Base-by-base conservation (phyloP, 129 eudicot species). In the Heracleum sosnowskyi region DNA sequence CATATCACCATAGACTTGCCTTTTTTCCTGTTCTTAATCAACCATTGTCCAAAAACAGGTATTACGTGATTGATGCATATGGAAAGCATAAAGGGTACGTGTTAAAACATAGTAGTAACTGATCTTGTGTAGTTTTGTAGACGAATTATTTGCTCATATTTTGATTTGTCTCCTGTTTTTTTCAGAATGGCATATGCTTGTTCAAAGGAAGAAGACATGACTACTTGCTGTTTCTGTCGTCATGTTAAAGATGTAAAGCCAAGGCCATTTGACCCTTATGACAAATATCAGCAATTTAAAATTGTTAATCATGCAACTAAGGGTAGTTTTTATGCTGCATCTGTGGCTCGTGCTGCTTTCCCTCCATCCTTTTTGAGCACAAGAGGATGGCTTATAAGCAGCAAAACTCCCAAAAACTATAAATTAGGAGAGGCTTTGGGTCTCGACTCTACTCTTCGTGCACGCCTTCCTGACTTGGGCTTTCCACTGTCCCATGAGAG, bases 11-110 rank as follows among this genome's bases (percentile, higher is more conserved):
- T 39, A 80, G 84, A 41, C 82, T 83, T 62, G 46, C 85, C 64
- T 74, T 86, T 13, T 79, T 93, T 46, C 98, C 98, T 3, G 89
- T 89, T 78, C 86, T 93, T 22, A 76, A 86, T 79, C 92, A 82
- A 29, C 97, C 98, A 0, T 39, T 93, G 82, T 89, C 96, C 73
- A 82, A 83, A 42, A 93, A 91, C 36, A 82, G 77, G 8, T 93
- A 91, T 76, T 91, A 89, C 51, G 91, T 86, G 13, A 91, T 93
- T 4, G 81, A 86, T 74, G 83, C 96, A 26, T 86, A 83, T 79
- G 86, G 93, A 37, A 82, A 85, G 11, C 96, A 81, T 80, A 89
- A 77, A 87, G 98, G 97, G 98, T 93, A 89, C 3, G 33, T 57
- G 66, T 44, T 57, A 20, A 20, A 36, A 72, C 45, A 3, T 8